Base-by-base conservation (phyloP, 768 basidiomycete species). In the Lactarius akahatsu region DNA sequence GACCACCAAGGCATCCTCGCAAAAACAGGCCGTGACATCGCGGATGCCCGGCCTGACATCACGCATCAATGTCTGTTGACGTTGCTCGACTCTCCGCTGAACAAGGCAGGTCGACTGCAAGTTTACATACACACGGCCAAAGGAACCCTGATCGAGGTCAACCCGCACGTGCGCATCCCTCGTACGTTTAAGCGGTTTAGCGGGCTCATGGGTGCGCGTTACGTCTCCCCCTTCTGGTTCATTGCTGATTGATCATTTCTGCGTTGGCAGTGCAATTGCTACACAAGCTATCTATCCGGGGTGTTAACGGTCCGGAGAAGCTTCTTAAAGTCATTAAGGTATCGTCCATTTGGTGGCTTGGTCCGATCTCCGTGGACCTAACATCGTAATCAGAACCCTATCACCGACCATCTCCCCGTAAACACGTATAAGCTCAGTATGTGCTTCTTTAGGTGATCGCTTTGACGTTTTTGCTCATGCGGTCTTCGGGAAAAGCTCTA, bases 41-140 rank as follows among this genome's bases (percentile, higher is more conserved):
- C 97, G 18, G 96, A 98, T 78, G 97, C 97, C n/a, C 82, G 97
- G 70, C 97, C 97, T 2, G 97, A 98, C 78, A 98, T 98, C 73
- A 98, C 97, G 0, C 97, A 99, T 76, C 97, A 98, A 94, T 99
- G 97, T 74, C 85, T 99, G 13, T 80, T 99, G 71, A 99, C 97
- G 0, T 82, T 99, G 8, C 85, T 99, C 64, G 97, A 99, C 79
- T 98, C 96, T 23, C 97, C 97, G 1, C 80, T 99, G 55, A 99
- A 99, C 84, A 98, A 98, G 78, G 92, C 96, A 9, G 97, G 97
- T 11, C 78, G 93, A 32, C 85, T 98, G 13, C 97, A 98, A 77
- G 95, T 99, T 20, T 99, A 96, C 79, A 96, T 99, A 67, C 96
- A 98, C 80, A 98, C 97, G 18, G 92, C 94, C 20, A 93, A 91